A percentile compares a stretch with the other conserved stretches of the same genome.
phyloP scores from a whole-genome alignment of 257 asterid species.

The Buddleja alternifolia region DNA sequence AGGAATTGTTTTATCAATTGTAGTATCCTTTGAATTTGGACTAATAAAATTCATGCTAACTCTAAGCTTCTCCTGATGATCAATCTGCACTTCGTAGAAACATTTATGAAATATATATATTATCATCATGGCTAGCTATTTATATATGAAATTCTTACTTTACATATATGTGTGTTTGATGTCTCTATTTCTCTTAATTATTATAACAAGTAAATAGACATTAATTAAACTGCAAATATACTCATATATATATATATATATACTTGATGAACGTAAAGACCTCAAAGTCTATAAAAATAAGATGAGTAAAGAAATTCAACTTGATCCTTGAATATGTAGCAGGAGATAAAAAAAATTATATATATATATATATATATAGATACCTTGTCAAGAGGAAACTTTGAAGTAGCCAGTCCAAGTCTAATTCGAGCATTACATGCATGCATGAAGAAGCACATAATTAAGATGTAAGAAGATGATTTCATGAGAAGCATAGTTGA shows the following conservation, averaged over 20 bases:
- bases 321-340: no score
- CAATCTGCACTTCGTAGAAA: neutral
- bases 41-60: neutral
- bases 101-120: neutral
- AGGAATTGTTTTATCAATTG: neutral
- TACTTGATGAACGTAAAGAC: no score
- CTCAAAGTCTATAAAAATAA: no score
- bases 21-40: neutral
- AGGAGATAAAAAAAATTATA: no score
- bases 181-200: no score
- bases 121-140: neutral
- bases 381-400: slow-evolving; percentile 25
- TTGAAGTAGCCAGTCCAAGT: neutral
- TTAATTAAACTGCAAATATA: no score
- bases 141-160: neutral
- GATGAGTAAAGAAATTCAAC: no score
- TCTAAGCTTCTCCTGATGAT: slow-evolving; percentile 10
- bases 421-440: slow-evolving; percentile 27
- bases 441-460: slow-evolving; percentile 29
- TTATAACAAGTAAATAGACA: neutral
- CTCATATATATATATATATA: neutral
- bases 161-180: neutral
- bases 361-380: neutral
- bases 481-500: neutral
- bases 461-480: slow-evolving; percentile 22